Evolutionary conservation across 1,139 yeast species (phyloP).

Genomic region (Suhomyces choctaworum): DNA sequence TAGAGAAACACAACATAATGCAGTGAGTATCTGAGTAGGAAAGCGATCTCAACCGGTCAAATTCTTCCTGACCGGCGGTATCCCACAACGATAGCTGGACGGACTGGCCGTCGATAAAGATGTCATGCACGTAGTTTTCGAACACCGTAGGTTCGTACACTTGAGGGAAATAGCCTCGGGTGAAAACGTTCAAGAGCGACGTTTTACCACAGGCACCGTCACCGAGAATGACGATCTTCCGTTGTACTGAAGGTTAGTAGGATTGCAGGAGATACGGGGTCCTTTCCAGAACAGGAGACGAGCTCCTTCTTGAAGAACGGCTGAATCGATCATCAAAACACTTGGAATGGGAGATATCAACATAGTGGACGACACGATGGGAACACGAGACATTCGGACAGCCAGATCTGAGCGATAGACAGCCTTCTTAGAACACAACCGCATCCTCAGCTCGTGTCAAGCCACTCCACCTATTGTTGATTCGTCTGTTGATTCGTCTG

Average conservation of each 20-base stretch:
- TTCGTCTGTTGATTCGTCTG: too few species aligned
- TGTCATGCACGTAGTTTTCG: slow-evolving; percentile 96
- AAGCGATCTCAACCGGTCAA: slow-evolving; percentile 85
- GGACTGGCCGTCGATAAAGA: slow-evolving; percentile 91
- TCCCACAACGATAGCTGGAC: slow-evolving; percentile 95
- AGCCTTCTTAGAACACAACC: too few species aligned
- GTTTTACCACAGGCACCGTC: slow-evolving; percentile 88
- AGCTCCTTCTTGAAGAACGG: too few species aligned
- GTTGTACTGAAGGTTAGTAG: slow-evolving; percentile 51
- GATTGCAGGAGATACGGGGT: too few species aligned
- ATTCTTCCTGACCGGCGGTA: slow-evolving; percentile 99
- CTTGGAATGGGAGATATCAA: too few species aligned
- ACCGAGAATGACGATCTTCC: slow-evolving; percentile 93
- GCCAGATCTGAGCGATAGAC: too few species aligned
- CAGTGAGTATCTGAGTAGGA: slow-evolving; percentile 96
- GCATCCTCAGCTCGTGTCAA: too few species aligned
- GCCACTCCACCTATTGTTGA: too few species aligned
- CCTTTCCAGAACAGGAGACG: too few species aligned
- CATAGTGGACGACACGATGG: background rate
- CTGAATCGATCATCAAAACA: too few species aligned
- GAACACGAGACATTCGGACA: slow-evolving; percentile 1
- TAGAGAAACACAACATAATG: slow-evolving; percentile 92
- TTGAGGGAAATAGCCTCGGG: slow-evolving; percentile 97
- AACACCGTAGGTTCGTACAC: slow-evolving; percentile 98
- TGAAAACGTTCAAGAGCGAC: slow-evolving; percentile 89